These are phyloP conservation scores for Solanum okadae DNA, from an alignment of 257 asterid species.

Conservation along the genomic window DNA sequence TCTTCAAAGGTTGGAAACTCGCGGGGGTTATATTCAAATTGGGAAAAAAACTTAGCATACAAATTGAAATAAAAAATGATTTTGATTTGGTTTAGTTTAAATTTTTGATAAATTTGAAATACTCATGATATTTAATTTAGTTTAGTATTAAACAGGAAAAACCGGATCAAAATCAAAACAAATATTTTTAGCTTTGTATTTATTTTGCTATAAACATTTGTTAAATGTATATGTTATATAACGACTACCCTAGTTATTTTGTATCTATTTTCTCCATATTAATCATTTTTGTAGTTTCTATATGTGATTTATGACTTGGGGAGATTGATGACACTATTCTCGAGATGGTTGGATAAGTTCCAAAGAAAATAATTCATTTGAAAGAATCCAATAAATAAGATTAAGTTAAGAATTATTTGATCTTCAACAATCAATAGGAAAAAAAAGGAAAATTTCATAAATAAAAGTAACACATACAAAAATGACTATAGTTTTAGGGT, in stretches of 20 bases:
- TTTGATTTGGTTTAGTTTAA: neutral
- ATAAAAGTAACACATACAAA: neutral
- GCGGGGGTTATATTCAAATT: slow-evolving; percentile 26
- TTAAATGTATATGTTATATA: neutral
- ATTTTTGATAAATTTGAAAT: neutral
- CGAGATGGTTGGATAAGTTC: neutral
- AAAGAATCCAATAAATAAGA: neutral
- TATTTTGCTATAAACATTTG: neutral
- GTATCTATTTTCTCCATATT: neutral
- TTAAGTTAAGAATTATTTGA: neutral
- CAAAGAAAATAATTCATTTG: neutral
- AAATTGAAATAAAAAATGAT: neutral
- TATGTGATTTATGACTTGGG: neutral
- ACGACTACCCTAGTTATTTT: neutral
- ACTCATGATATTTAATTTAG: neutral
- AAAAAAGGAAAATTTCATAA: neutral
- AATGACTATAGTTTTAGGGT: neutral
- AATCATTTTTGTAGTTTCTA: neutral
- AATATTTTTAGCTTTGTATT: neutral
- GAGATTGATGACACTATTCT: neutral
- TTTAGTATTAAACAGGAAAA: neutral
- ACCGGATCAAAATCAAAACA: neutral
- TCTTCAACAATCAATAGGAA: neutral
- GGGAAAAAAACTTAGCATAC: too few species aligned
- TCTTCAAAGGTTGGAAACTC: slow-evolving; percentile 44